Percentiles rank a stretch among this genome's conserved stretches.
These are phyloP conservation scores for Fusarium xyrophilum DNA, from an alignment of 2,329 filamentous ascomycete genomes.

Conservation along the genomic window DNA sequence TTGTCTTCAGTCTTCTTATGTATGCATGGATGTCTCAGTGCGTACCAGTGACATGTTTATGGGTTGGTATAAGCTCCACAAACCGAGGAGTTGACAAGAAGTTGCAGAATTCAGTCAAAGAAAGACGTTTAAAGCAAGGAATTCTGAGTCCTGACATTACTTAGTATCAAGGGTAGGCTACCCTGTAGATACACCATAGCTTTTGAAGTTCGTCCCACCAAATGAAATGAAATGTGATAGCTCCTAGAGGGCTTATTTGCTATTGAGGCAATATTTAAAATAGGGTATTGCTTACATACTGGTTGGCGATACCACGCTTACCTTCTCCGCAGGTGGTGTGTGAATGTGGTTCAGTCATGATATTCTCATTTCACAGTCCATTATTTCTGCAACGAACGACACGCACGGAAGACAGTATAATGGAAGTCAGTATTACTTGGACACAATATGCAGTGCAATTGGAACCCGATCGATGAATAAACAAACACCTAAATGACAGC, in stretches of 20 bases:
- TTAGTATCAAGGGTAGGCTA: neutral
- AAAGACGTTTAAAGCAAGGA: no score
- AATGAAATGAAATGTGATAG: neutral
- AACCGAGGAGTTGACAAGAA: neutral
- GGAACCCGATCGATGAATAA: neutral
- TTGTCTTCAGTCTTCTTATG: neutral
- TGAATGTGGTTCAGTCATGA: neutral
- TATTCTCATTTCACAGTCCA: no score
- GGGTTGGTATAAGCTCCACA: neutral
- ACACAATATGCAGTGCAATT: neutral
- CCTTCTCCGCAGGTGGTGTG: neutral
- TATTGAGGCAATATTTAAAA: neutral
- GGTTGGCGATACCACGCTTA: neutral
- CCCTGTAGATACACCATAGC: neutral
- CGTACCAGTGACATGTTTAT: neutral
- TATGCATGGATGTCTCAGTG: slow-evolving; percentile 10
- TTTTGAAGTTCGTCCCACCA: neutral
- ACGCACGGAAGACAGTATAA: neutral
- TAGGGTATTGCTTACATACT: neutral
- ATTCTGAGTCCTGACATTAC: neutral
- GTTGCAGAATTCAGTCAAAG: no score
- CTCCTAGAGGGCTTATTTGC: neutral
- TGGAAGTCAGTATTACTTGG: neutral
- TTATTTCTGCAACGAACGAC: neutral
- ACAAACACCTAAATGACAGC: slow-evolving; percentile 18